phyloP scores from a whole-genome alignment of 2,329 filamentous ascomycete genomes.

The Apiospora pterosperma region DNA sequence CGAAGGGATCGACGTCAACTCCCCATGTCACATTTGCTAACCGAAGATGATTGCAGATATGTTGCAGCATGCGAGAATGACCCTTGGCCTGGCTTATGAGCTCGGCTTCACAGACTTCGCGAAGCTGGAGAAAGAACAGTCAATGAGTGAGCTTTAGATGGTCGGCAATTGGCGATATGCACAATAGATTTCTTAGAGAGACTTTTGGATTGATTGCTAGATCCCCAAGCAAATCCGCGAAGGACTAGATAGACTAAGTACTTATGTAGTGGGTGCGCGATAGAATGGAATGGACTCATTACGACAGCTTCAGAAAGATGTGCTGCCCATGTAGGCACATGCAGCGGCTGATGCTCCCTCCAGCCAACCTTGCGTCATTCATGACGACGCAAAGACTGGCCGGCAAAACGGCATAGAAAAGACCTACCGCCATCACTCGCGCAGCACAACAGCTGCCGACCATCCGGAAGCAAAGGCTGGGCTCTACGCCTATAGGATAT shows the following conservation, averaged over 20 bases:
- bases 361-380: background rate
- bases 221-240: background rate
- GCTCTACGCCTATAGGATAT: background rate
- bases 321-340: background rate
- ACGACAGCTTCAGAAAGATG: background rate
- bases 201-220: background rate
- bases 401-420: background rate
- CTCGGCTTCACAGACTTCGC: conserved; percentile 73
- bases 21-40: too few species aligned
- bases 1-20: too few species aligned
- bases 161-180: background rate
- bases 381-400: background rate
- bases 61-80: conserved; percentile 85
- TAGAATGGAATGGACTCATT: background rate
- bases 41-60: conserved; percentile 52
- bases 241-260: too few species aligned
- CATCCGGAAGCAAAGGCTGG: background rate
- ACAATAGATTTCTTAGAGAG: background rate
- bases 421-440: background rate
- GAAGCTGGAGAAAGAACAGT: conserved; percentile 28
- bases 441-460: background rate
- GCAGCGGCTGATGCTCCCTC: background rate
- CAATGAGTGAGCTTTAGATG: conserved; percentile 32
- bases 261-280: background rate
- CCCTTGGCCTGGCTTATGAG: conserved; percentile 79